Evolutionary conservation across 2,329 filamentous ascomycete species (phyloP), one percentile per base, ranked within the genome.

Genomic region (Atkinsonella hypoxylon): DNA sequence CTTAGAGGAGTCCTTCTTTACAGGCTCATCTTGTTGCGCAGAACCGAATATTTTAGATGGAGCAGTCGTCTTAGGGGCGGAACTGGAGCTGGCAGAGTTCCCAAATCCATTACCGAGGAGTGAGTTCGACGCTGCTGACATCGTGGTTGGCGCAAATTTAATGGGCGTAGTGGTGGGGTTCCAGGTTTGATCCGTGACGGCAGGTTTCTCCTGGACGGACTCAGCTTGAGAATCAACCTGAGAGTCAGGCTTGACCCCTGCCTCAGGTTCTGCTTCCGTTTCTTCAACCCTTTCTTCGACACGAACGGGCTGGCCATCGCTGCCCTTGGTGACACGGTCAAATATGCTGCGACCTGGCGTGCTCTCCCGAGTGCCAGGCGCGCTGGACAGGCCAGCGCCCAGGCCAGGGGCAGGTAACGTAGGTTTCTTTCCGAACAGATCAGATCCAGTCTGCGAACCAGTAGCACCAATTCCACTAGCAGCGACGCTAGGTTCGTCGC

Each of bases 331-430:
- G 8, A 81, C 70, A 34, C 78, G 74, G 39, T 79, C 77, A 55
- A 80, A 80, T 13, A 81, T 59, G 59, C 77, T 79, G 44, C 70
- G 68, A 18, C 69, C 71, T 20, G 73, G 67, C 2, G 69, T 70
- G 52, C 67, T 69, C 41, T 74, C 72, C 4, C 70, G 67, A 2
- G 67, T 72, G 6, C 68, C 70, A 9, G 70, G 67, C 2, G 62
- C 62, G 54, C 64, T 70, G 2, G 70, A 70, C 6, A 48, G 56
- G 22, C 51, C 58, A n/a, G 56, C 54, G 11, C 45, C 55, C 41
- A 58, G 51, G 15, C 57, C 59, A 26, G 42, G 39, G 20, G 55
- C 57, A 5, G 58, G 53, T 17, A 59, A 56, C 11, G 61, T 60
- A 20, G 68, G 63, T 56, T 72, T 61, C 31, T 53, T 55, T n/a